Evolutionary conservation across 768 basidiomycete genomes (phyloP).

Genomic region (Strobilomyces confusus): DNA sequence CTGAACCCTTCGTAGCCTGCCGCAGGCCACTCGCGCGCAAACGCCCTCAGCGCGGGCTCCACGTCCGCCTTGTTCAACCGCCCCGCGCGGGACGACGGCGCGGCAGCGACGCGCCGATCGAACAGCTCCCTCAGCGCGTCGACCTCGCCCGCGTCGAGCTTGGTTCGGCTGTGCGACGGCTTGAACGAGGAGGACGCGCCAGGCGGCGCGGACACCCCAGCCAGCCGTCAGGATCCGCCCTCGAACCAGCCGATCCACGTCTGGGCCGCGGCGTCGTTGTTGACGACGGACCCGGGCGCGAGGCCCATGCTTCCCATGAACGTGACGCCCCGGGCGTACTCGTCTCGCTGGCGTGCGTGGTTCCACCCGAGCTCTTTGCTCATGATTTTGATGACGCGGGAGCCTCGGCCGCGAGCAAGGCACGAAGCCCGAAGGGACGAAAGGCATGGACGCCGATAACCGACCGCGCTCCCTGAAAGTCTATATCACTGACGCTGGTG

Average conservation of each 20-base stretch:
- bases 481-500: no score
- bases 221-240: constrained; percentile 10
- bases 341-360: constrained; percentile 47
- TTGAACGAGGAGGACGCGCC: constrained; percentile 7
- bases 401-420: no score
- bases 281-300: constrained; percentile 35
- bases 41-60: constrained; percentile 40
- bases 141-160: constrained; percentile 51
- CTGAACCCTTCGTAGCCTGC: constrained; percentile 58
- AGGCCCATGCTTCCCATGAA: constrained; percentile 90
- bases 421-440: no score
- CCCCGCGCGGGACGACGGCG: constrained; percentile 12
- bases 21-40: constrained; percentile 32
- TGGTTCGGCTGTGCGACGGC: constrained; percentile 43
- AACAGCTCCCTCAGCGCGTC: constrained; percentile 41
- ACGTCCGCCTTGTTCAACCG: constrained; percentile 39
- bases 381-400: constrained; percentile 91
- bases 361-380: constrained; percentile 80
- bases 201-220: background rate
- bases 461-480: no score
- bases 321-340: constrained; percentile 53
- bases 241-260: constrained; percentile 16
- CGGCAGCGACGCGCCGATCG: constrained; percentile 1
- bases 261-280: constrained; percentile 3
- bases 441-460: no score